These are phyloP conservation scores for Cryptococcus sp. DNA, from an alignment of 1,284 basidiomycete species.

Conservation along the genomic window DNA sequence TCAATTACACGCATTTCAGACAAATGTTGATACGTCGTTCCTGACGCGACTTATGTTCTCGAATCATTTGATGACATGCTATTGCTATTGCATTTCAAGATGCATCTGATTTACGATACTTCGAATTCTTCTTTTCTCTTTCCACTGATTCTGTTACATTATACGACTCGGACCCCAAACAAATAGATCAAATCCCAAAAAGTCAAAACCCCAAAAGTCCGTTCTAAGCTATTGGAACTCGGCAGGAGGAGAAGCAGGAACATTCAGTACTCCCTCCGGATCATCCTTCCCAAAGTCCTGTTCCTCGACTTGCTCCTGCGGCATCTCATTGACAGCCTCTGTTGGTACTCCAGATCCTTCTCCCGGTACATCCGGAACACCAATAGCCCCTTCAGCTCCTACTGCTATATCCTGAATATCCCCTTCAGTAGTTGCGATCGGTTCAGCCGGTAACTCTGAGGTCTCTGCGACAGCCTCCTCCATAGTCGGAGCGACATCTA, in stretches of 20 bases:
- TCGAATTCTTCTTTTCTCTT: too few relatives aligned
- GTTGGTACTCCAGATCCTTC: conserved; percentile 11
- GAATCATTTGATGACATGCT: too few relatives aligned
- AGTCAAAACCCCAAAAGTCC: not conserved
- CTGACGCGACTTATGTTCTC: too few relatives aligned
- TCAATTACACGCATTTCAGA: too few relatives aligned
- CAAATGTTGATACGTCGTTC: too few relatives aligned
- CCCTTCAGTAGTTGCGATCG: conserved; percentile 1
- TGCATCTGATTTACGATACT: too few relatives aligned
- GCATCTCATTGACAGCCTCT: conserved; percentile 14
- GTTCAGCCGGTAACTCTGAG: not conserved
- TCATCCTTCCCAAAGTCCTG: not conserved
- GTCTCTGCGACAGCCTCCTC: conserved; percentile 7
- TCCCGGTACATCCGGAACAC: conserved; percentile 6
- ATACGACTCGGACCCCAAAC: too few relatives aligned
- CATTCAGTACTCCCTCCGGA: not conserved
- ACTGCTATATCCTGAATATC: conserved; percentile 6
- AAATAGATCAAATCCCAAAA: not conserved
- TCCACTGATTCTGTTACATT: too few relatives aligned
- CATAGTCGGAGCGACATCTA: conserved; percentile 11
- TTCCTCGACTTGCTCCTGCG: conserved; percentile 7
- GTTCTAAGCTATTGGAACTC: not conserved
- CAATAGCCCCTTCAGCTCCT: conserved; percentile 11
- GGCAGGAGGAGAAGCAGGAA: not conserved
- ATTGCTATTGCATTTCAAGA: too few relatives aligned